Evolutionary conservation across 257 asterid genomes (phyloP).

Genomic region (Salvia miltiorrhiza): DNA sequence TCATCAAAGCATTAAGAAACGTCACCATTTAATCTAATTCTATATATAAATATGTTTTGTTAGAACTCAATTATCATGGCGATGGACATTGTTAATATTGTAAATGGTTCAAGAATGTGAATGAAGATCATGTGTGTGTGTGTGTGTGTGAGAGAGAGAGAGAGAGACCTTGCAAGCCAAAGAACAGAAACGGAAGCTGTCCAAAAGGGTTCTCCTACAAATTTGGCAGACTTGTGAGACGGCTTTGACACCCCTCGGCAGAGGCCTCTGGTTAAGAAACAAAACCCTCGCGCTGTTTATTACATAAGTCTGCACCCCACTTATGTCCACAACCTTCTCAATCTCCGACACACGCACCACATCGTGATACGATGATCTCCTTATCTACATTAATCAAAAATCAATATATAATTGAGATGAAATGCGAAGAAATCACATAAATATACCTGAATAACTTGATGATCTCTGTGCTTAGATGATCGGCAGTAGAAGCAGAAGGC

Average conservation of each 20-base stretch:
- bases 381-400: slow-evolving; percentile 40
- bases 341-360: slow-evolving; percentile 90
- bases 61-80: no score
- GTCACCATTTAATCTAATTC: background rate
- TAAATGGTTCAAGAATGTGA: background rate
- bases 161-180: slow-evolving; percentile 83
- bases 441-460: slow-evolving; percentile 71
- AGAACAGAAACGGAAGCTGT: slow-evolving; percentile 77
- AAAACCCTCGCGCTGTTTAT: slow-evolving; percentile 90
- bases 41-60: no score
- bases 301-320: slow-evolving; percentile 84
- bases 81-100: no score
- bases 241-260: slow-evolving; percentile 65
- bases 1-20: slow-evolving; percentile 12
- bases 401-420: no score
- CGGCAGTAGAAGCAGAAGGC: slow-evolving; percentile 77
- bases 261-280: slow-evolving; percentile 85
- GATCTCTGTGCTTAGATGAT: slow-evolving; percentile 69
- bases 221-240: slow-evolving; percentile 73
- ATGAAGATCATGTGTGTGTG: background rate
- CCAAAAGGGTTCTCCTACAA: slow-evolving; percentile 78
- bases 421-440: background rate
- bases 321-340: slow-evolving; percentile 66
- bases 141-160: background rate
- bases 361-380: slow-evolving; percentile 93